These are phyloP conservation scores for Neopestalotiopsis rosae DNA, from an alignment of 2,329 filamentous ascomycete genomes.

Conservation along the genomic window DNA sequence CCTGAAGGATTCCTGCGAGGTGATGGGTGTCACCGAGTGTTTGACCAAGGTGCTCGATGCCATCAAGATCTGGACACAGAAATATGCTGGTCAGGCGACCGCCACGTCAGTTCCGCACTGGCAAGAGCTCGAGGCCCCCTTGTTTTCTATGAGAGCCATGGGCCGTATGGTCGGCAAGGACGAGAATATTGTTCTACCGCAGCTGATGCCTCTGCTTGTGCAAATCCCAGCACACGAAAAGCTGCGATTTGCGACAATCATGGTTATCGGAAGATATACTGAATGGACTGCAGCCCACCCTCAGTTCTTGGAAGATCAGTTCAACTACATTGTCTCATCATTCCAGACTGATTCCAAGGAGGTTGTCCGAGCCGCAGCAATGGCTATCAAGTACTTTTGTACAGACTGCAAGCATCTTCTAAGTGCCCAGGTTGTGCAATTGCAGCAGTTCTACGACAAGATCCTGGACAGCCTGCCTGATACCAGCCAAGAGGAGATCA, in stretches of 20 bases:
- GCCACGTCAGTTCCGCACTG: slow-evolving; percentile 84
- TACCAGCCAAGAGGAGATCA: slow-evolving; percentile 92
- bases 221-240: slow-evolving; percentile 97
- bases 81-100: slow-evolving; percentile 77
- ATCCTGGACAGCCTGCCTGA: slow-evolving; percentile 86
- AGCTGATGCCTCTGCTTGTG: slow-evolving; percentile 77
- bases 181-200: slow-evolving; percentile 82
- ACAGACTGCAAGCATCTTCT: slow-evolving; percentile 90
- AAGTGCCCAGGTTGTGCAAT: slow-evolving; percentile 79
- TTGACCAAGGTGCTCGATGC: slow-evolving; percentile 85
- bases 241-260: slow-evolving; percentile 96
- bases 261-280: slow-evolving; percentile 95
- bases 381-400: slow-evolving; percentile 97
- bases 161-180: slow-evolving; percentile 93
- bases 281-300: slow-evolving; percentile 97
- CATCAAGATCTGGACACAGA: slow-evolving; percentile 87
- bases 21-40: slow-evolving; percentile 92
- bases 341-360: slow-evolving; percentile 90
- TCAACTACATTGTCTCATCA: slow-evolving; percentile 93
- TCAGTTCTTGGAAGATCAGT: slow-evolving; percentile 88
- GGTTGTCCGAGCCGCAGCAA: slow-evolving; percentile 87
- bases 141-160: slow-evolving; percentile 95
- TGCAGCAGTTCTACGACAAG: slow-evolving; percentile 91
- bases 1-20: slow-evolving; percentile 94
- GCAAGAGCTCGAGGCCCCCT: slow-evolving; percentile 93